phyloP scores from a whole-genome alignment of 1,284 basidiomycete species.

The Neonothopanus nambi region DNA sequence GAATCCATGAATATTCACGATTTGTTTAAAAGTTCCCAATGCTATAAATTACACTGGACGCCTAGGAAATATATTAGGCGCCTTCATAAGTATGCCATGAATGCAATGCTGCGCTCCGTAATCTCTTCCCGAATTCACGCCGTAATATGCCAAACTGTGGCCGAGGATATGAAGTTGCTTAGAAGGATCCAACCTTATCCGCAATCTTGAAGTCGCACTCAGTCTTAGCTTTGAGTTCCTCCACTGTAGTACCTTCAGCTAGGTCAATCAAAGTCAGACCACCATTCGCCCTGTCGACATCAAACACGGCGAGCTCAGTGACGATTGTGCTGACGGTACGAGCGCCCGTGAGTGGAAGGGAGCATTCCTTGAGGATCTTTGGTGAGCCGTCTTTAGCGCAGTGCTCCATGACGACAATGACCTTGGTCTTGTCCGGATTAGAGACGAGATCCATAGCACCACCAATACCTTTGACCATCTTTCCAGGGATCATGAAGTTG shows the following conservation, averaged over 20 bases:
- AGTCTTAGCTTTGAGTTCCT: conserved; percentile 86
- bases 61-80: too few relatives aligned
- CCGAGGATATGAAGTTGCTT: too few relatives aligned
- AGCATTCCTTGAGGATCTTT: conserved; percentile 85
- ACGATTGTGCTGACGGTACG: conserved; percentile 87
- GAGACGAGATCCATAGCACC: conserved; percentile 97
- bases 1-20: too few relatives aligned
- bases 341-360: conserved; percentile 86
- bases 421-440: conserved; percentile 88
- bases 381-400: conserved; percentile 86
- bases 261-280: conserved; percentile 80
- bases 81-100: too few relatives aligned
- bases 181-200: conserved; percentile 3
- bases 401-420: conserved; percentile 89
- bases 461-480: conserved; percentile 90
- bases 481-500: conserved; percentile 97
- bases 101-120: too few relatives aligned
- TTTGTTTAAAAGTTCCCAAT: too few relatives aligned
- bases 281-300: conserved; percentile 78
- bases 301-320: conserved; percentile 91
- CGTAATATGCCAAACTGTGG: too few relatives aligned
- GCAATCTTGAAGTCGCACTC: conserved; percentile 72
- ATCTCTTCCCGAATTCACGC: too few relatives aligned
- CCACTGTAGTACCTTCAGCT: conserved; percentile 79
- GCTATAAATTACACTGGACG: too few relatives aligned